These are phyloP conservation scores for Pseudogymnoascus sp. DNA, from an alignment of 2,329 filamentous ascomycete species.

Conservation along the genomic window DNA sequence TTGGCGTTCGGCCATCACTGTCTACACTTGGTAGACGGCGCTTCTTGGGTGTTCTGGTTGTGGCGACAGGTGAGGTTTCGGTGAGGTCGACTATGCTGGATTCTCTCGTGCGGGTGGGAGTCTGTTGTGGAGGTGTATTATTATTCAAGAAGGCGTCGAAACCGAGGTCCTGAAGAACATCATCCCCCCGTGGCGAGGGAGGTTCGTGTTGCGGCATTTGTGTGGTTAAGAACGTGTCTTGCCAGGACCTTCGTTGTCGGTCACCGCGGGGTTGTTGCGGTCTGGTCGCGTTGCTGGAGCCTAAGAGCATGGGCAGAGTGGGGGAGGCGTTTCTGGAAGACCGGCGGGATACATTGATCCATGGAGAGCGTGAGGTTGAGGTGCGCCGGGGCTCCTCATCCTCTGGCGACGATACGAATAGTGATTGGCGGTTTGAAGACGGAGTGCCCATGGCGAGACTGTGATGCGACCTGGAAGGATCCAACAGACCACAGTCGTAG, in stretches of 20 bases:
- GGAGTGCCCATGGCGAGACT: conserved; percentile 6
- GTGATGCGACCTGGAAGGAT: not conserved
- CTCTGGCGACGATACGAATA: conserved; percentile 1
- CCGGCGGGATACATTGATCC: not conserved
- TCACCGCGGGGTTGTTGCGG: not conserved
- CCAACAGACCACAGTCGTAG: not conserved
- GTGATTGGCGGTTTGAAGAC: not conserved
- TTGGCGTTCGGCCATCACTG: conserved; percentile 18
- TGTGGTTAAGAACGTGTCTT: not conserved
- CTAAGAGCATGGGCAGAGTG: not conserved
- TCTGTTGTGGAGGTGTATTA: not conserved
- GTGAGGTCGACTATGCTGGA: conserved; percentile 14
- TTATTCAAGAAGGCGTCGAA: not conserved
- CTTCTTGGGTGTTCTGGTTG: conserved; percentile 8
- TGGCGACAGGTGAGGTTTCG: conserved; percentile 11
- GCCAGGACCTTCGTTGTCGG: not conserved
- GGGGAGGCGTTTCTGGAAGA: not conserved
- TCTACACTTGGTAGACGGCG: conserved; percentile 21
- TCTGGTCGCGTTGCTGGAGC: not conserved
- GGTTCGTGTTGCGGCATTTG: not conserved
- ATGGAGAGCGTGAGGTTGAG: not conserved
- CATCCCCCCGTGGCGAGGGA: not conserved
- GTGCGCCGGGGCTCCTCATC: not conserved
- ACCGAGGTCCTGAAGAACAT: not conserved
- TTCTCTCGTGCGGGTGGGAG: not conserved